A percentile compares a stretch with the other conserved stretches of the same genome.
These are phyloP conservation scores for Wickerhamomyces silvicola DNA, from an alignment of 805 yeast genomes.

Conservation along the genomic window DNA sequence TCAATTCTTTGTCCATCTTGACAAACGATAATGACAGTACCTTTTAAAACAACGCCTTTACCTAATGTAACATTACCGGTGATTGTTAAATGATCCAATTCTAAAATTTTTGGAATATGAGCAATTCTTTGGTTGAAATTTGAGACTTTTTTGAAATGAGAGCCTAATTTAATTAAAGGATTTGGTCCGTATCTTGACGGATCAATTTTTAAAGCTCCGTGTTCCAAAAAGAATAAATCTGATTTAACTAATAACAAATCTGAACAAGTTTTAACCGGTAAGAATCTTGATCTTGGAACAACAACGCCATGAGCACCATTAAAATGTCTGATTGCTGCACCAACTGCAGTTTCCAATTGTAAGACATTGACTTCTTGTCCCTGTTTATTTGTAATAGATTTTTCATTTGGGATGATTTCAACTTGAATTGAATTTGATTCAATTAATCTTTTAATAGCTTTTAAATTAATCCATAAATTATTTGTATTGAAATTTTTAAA, in stretches of 20 bases:
- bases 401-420: slow-evolving; percentile 94
- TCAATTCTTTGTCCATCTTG: slow-evolving; percentile 95
- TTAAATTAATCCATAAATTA: slow-evolving; percentile 94
- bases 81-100: slow-evolving; percentile 93
- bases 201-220: slow-evolving; percentile 83
- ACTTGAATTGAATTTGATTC: slow-evolving; percentile 75
- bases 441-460: slow-evolving; percentile 88
- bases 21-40: slow-evolving; percentile 96
- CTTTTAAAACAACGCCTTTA: slow-evolving; percentile 83
- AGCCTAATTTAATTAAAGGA: slow-evolving; percentile 93
- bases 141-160: slow-evolving; percentile 92
- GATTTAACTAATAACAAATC: slow-evolving; percentile 92
- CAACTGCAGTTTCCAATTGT: slow-evolving; percentile 97
- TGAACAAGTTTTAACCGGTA: slow-evolving; percentile 97
- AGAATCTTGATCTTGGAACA: slow-evolving; percentile 95
- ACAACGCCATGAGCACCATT: slow-evolving; percentile 95
- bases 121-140: slow-evolving; percentile 86
- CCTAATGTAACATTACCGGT: slow-evolving; percentile 95
- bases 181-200: slow-evolving; percentile 82
- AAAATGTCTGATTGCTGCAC: slow-evolving; percentile 97
- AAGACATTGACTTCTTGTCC: slow-evolving; percentile 83
- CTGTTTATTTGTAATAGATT: slow-evolving; percentile 57
- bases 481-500: slow-evolving; percentile 98
- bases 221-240: slow-evolving; percentile 84
- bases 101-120: slow-evolving; percentile 93